Evolutionary conservation across 2,329 filamentous ascomycete species (phyloP), one percentile per base, ranked within the genome.

Genomic region (Ceratocystis cacaofunesta): DNA sequence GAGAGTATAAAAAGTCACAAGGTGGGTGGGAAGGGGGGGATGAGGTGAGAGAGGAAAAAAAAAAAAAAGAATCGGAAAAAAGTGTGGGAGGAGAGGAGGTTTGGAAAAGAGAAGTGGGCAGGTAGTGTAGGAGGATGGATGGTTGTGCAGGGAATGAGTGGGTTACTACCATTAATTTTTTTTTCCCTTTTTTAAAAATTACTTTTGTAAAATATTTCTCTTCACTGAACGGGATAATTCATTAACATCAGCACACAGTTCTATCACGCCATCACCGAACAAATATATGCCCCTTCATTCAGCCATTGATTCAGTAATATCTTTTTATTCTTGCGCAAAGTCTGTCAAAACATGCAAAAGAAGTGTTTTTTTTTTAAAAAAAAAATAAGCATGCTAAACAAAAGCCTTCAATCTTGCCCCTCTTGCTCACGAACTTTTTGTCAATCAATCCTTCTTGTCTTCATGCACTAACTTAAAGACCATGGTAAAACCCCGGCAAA

Each of bases 1-100:
- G 66, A 65, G 60, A 65, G 66, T 65, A 62, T 65, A 67, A 67
- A 67, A 67, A 67, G 63, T 67, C 66, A 67, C 66, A 67, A 67
- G 66, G 66, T 67, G 66, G 57, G 63, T 60, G 63, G 55, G 66
- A 61, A 46, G 58, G 65, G 65, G 55, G 66, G 64, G 65, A 63
- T 64, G 63, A 64, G 62, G 62, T 55, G 65, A 61, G 65, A 68
- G 50, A 55, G 62, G 63, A 61, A 52, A 66, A 63, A 65, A 66
- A 66, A 66, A 66, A 61, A 50, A 58, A 55, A 64, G 55, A 61
- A 66, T 58, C 28, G 43, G 61, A 65, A 62, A 41, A 65, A 61
- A 65, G 64, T 60, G 64, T 62, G 63, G 64, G 61, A 68, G 62
- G 61, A 67, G 61, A 60, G 61, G 62, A 68, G 64, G 62, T 63